Base-by-base conservation (phyloP, 306 rosid species). In the Echinosophora koreensis region DNA sequence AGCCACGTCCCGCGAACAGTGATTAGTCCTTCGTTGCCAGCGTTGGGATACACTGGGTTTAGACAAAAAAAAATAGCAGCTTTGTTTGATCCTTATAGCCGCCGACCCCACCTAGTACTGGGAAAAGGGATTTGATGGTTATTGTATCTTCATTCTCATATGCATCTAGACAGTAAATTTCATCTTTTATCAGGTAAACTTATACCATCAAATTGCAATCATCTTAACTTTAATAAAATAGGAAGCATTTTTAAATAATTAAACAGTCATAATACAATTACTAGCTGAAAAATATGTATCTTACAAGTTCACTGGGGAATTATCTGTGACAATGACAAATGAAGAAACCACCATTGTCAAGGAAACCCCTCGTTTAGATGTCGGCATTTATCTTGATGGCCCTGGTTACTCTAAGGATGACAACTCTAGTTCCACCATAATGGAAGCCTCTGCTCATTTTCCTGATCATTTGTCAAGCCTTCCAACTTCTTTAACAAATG, bases 321-420 rank as follows among this genome's bases (percentile, higher is more conserved):
- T 79, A 38, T 85, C 86, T 51, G 50, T 62, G 78, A 39, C 71
- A 72, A 55, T 50, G 69, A 58, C 77, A 8, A 80, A 77, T 44
- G 91, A 86, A 70, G 94, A 90, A 71, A 55, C 73, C 42, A 81
- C 90, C 83, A 22, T 80, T 78, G 89, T 85, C 80, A 84, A 77
- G 65, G 97, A 87, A 84, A 87, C 89, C 66, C 89, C 93, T 9
- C 79, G 58, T 73, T 32, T 56, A 42, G 79, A 86, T 54, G 80
- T 79, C 32, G 54, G 61, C 27, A 38, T 58, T 42, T 66, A 71
- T 59, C 66, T 80, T 63, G 78, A 75, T 80, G 90, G 97, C 82
- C 85, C 88, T 16, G 74, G 73, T 74, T 82, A 73, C 22, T 22
- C 22, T 46, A 89, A 88, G 79, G 86, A 87, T 74, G 86, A 77